phyloP scores from a whole-genome alignment of 345 rosid genomes.

The Isatis tinctoria region DNA sequence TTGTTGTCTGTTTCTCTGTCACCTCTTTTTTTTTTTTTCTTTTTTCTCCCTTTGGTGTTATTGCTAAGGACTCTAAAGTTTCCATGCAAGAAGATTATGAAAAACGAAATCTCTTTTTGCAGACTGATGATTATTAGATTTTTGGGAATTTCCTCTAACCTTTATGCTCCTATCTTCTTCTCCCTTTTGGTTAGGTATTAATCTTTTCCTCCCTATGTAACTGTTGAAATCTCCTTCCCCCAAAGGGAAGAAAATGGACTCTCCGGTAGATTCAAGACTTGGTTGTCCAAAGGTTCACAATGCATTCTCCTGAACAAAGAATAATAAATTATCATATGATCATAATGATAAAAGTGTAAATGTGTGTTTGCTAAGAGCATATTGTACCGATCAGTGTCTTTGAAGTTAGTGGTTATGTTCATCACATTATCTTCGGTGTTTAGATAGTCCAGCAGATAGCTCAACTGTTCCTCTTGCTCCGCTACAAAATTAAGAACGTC shows the following conservation, averaged over 20 bases:
- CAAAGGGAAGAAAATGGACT: slow-evolving; percentile 74
- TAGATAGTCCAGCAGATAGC: slow-evolving; percentile 56
- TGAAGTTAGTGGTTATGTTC: slow-evolving; percentile 42
- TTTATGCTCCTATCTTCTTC: slow-evolving; percentile 30
- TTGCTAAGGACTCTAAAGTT: slow-evolving; percentile 15
- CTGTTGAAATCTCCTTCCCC: slow-evolving; percentile 64
- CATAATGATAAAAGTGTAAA: neutral
- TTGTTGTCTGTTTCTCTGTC: slow-evolving; percentile 7
- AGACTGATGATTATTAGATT: slow-evolving; percentile 9
- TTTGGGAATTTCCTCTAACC: slow-evolving; percentile 17
- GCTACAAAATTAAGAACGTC: neutral
- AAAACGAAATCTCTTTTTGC: slow-evolving; percentile 2
- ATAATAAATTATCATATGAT: neutral
- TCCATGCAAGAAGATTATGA: slow-evolving; percentile 5
- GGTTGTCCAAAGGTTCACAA: slow-evolving; percentile 41
- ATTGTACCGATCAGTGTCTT: slow-evolving; percentile 60
- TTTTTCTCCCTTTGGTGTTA: neutral
- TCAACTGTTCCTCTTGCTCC: slow-evolving; percentile 46
- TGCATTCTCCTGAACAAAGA: slow-evolving; percentile 3
- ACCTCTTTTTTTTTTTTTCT: neutral
- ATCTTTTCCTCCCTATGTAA: slow-evolving; percentile 43
- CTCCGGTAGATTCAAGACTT: slow-evolving; percentile 74
- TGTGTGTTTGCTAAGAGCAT: slow-evolving; percentile 9
- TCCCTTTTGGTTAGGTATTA: slow-evolving; percentile 5
- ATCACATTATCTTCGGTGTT: slow-evolving; percentile 45